Evolutionary conservation across 768 basidiomycete species (phyloP).

Genomic region (Nidularia sp.): DNA sequence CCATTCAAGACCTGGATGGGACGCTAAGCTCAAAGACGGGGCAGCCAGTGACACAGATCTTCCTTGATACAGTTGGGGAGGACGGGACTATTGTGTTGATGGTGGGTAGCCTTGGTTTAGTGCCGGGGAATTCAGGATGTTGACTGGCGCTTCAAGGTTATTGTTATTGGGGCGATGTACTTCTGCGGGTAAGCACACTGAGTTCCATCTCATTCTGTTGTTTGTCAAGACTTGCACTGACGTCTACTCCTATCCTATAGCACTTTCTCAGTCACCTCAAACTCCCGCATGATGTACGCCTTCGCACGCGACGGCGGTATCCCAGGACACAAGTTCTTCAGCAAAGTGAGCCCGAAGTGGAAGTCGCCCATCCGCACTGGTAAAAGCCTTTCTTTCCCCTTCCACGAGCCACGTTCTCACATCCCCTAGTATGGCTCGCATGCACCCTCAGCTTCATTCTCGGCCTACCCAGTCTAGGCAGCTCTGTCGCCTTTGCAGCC

Average conservation of each 20-base stretch:
- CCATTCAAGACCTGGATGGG: slow-evolving; percentile 63
- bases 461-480: slow-evolving; percentile 70
- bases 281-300: slow-evolving; percentile 82
- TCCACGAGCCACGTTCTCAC: not conserved
- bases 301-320: slow-evolving; percentile 75
- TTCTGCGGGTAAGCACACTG: slow-evolving; percentile 54
- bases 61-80: slow-evolving; percentile 71
- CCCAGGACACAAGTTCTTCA: slow-evolving; percentile 65
- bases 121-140: not conserved
- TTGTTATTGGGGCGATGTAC: slow-evolving; percentile 71
- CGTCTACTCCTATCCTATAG: slow-evolving; percentile 19
- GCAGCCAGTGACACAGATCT: slow-evolving; percentile 76
- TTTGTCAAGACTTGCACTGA: no score
- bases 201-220: not conserved
- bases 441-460: slow-evolving; percentile 74
- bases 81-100: slow-evolving; percentile 73
- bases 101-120: slow-evolving; percentile 30
- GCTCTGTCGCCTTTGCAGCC: slow-evolving; percentile 63
- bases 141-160: slow-evolving; percentile 30
- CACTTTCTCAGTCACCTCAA: slow-evolving; percentile 75
- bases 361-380: slow-evolving; percentile 69
- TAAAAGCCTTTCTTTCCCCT: slow-evolving; percentile 13
- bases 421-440: slow-evolving; percentile 65
- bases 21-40: slow-evolving; percentile 53
- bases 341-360: slow-evolving; percentile 53